phyloP scores from a whole-genome alignment of 352 stramenopile genomes.

The Pythium phragmiticola region DNA sequence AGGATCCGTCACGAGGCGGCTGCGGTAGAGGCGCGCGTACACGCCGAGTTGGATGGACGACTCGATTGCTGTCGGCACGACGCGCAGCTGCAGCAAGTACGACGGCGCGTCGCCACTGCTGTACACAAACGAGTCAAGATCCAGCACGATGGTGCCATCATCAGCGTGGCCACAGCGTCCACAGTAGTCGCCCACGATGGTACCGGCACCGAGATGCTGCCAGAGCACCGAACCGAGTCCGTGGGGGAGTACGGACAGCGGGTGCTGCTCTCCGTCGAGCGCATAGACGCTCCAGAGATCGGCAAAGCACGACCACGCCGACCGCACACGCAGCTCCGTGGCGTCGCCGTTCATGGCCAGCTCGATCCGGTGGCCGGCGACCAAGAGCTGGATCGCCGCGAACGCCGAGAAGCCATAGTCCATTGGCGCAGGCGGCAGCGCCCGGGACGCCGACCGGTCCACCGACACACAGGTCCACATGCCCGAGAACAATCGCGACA shows the following conservation, averaged over 20 bases:
- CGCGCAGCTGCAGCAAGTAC: constrained; percentile 25
- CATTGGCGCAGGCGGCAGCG: constrained; percentile 3
- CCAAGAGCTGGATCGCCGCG: constrained; percentile 19
- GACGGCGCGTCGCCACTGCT: constrained; percentile 18
- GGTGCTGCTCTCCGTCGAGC: constrained; percentile 23
- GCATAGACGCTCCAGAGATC: constrained; percentile 24
- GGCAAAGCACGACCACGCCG: constrained; percentile 24
- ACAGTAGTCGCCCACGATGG: constrained; percentile 27
- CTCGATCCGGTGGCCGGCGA: constrained; percentile 16
- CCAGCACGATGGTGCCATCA: constrained; percentile 23
- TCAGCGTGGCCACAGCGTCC: constrained; percentile 20
- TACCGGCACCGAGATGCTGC: constrained; percentile 9
- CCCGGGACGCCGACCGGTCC: constrained; percentile 14
- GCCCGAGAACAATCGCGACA: constrained; percentile 19
- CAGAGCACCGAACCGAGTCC: constrained; percentile 19
- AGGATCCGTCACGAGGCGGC: constrained; percentile 9
- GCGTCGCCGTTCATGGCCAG: constrained; percentile 19
- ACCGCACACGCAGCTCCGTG: constrained; percentile 15
- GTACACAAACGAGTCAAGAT: constrained; percentile 30
- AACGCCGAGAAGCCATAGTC: constrained; percentile 28
- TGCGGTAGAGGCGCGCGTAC: constrained; percentile 24
- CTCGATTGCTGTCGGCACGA: constrained; percentile 11
- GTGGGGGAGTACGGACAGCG: constrained; percentile 15
- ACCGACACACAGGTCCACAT: constrained; percentile 24
- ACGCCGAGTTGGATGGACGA: constrained; percentile 8